Percentiles rank a stretch among this genome's conserved stretches.
These are phyloP conservation scores for Venturia asperata DNA, from an alignment of 2,329 filamentous ascomycete species.

Conservation along the genomic window DNA sequence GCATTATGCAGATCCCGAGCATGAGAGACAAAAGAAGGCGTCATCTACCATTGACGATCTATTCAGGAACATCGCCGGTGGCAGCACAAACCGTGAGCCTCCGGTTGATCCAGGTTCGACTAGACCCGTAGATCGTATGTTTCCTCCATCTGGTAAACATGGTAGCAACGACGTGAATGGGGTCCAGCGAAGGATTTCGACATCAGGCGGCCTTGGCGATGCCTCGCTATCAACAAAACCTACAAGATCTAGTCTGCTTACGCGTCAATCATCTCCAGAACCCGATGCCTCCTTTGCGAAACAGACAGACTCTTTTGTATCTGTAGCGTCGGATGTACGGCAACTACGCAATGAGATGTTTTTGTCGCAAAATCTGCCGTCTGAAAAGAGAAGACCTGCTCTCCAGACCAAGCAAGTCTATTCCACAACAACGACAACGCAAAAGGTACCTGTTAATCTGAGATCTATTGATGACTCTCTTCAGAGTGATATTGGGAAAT, in stretches of 20 bases:
- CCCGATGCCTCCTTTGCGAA: not conserved
- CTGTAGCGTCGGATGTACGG: constrained; percentile 15
- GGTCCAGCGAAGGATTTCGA: not conserved
- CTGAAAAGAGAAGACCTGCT: not conserved
- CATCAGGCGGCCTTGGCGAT: not conserved
- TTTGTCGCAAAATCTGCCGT: not conserved
- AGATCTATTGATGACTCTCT: constrained; percentile 14
- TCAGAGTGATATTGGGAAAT: not conserved
- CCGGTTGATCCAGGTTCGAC: not conserved
- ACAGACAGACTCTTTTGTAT: constrained; percentile 2
- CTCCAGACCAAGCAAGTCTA: not conserved
- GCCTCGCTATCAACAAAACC: not conserved
- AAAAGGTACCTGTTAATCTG: constrained; percentile 12
- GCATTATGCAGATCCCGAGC: not conserved
- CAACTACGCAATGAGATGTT: constrained; percentile 14
- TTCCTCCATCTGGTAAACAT: not conserved
- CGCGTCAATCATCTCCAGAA: not conserved
- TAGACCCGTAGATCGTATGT: not conserved
- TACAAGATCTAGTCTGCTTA: not conserved
- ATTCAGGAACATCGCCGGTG: not conserved
- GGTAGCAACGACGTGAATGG: not conserved
- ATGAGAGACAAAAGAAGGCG: constrained; percentile 1
- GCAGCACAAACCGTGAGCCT: not conserved
- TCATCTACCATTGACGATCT: constrained; percentile 5
- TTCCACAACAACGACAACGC: not conserved